Percentiles rank a stretch among this genome's conserved stretches.
Conservation (phyloP, 352 stramenopile species). For the Detonula confervacea region DNA sequence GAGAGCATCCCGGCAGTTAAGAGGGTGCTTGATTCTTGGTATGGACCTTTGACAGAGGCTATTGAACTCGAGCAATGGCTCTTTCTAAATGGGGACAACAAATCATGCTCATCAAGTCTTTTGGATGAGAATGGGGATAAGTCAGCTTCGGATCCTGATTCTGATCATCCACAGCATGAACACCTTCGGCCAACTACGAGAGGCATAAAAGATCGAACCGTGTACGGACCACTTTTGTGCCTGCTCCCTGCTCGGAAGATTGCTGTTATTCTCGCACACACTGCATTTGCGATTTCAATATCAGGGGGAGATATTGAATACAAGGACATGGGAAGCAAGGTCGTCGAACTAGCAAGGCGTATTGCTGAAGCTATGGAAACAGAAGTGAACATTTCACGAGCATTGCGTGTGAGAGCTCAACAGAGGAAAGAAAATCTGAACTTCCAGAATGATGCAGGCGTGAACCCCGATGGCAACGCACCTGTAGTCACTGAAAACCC, state of each 20-base stretch:
- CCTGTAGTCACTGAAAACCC: neutral
- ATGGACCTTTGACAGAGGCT: constrained; percentile 60
- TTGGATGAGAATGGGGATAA: constrained; percentile 33
- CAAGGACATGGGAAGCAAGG: constrained; percentile 52
- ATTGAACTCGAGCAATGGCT: constrained; percentile 78
- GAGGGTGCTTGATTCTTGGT: constrained; percentile 72
- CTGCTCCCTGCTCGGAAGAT: constrained; percentile 85
- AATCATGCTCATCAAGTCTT: constrained; percentile 29
- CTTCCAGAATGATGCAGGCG: constrained; percentile 2
- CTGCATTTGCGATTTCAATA: constrained; percentile 70
- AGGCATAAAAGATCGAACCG: constrained; percentile 48
- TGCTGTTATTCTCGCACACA: constrained; percentile 85
- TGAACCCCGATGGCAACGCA: neutral
- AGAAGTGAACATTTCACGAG: constrained; percentile 81
- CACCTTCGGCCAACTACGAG: constrained; percentile 36
- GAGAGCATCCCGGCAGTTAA: constrained; percentile 65
- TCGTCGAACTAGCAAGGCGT: constrained; percentile 60
- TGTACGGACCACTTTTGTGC: constrained; percentile 85
- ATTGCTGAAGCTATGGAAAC: constrained; percentile 79
- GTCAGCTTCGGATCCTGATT: constrained; percentile 8
- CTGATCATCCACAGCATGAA: neutral
- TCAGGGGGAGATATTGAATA: no score
- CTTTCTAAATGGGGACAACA: constrained; percentile 65
- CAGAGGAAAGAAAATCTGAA: constrained; percentile 34
- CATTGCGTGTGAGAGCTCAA: constrained; percentile 60